phyloP scores from a whole-genome alignment of 495 filamentous ascomycete species.

The Hyphodiscus hymeniophilus region DNA sequence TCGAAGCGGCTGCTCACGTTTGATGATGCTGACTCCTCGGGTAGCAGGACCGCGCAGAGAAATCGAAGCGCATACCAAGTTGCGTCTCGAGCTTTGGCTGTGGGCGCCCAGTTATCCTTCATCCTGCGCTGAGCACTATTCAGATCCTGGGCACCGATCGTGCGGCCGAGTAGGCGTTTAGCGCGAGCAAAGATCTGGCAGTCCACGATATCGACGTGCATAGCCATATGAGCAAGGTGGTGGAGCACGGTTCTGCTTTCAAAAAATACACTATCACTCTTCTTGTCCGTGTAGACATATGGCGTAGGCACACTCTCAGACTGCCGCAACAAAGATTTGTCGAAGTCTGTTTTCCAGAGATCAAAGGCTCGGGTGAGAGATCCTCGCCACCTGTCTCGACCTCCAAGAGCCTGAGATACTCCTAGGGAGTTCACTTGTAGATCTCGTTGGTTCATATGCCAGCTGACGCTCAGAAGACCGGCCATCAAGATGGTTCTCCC shows the following conservation, averaged over 20 bases:
- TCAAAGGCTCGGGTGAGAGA: slow-evolving; percentile 86
- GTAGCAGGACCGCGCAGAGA: slow-evolving; percentile 67
- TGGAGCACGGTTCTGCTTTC: slow-evolving; percentile 85
- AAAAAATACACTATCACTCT: slow-evolving; percentile 71
- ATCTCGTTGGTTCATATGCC: slow-evolving; percentile 97
- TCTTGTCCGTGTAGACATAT: slow-evolving; percentile 34
- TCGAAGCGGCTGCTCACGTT: slow-evolving; percentile 1
- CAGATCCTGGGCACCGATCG: slow-evolving; percentile 76
- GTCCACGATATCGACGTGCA: slow-evolving; percentile 96
- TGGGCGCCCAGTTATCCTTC: slow-evolving; percentile 85
- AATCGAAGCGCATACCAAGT: slow-evolving; percentile 91
- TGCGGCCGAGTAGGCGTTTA: slow-evolving; percentile 72
- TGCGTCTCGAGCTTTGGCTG: slow-evolving; percentile 84
- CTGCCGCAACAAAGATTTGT: slow-evolving; percentile 57
- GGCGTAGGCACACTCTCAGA: slow-evolving; percentile 30
- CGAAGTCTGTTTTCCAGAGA: slow-evolving; percentile 90
- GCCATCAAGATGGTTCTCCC: slow-evolving; percentile 95
- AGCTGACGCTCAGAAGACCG: slow-evolving; percentile 84
- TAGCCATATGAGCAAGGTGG: slow-evolving; percentile 93
- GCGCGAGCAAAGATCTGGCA: slow-evolving; percentile 93
- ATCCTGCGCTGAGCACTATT: slow-evolving; percentile 73
- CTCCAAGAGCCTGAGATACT: slow-evolving; percentile 69
- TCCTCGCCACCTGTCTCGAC: slow-evolving; percentile 86
- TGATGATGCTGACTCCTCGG: slow-evolving; percentile 30
- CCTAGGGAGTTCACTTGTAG: slow-evolving; percentile 85